A percentile compares a stretch with the other conserved stretches of the same genome.
phyloP scores from a whole-genome alignment of 139 green algal species.

The Klebsormidium nitens region DNA sequence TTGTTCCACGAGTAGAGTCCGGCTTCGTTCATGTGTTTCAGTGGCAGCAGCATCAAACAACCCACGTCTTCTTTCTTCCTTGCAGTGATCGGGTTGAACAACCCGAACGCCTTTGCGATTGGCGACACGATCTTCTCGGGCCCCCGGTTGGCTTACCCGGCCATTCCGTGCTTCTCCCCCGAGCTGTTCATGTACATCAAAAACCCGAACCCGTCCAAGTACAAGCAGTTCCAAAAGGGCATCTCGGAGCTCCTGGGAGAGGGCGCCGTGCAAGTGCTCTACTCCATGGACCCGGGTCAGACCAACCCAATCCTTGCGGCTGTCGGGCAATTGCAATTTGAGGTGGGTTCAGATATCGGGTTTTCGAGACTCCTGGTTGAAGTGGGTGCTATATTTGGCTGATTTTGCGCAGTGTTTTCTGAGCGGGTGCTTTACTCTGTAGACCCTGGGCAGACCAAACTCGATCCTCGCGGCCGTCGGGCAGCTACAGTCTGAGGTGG shows the following conservation, averaged over 20 bases:
- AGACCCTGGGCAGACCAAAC: too few species aligned
- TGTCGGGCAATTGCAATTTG: conserved; percentile 72
- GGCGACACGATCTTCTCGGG: conserved; percentile 52
- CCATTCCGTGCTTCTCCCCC: conserved; percentile 69
- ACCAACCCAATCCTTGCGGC: conserved; percentile 70
- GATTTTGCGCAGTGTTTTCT: conserved; percentile 1
- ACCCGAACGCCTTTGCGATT: conserved; percentile 66
- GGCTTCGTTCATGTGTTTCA: too few species aligned
- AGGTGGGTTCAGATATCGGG: too few species aligned
- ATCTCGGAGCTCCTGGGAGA: conserved; percentile 66
- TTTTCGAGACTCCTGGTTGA: conserved; percentile 42
- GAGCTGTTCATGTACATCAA: conserved; percentile 69
- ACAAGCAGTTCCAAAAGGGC: conserved; percentile 70
- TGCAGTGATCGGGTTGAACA: conserved; percentile 68
- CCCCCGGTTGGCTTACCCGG: conserved; percentile 46
- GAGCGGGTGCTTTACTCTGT: background rate
- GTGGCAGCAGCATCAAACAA: too few species aligned
- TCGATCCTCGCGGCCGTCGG: background rate
- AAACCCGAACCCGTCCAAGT: conserved; percentile 55
- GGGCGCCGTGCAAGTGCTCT: conserved; percentile 55
- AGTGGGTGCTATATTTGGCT: conserved; percentile 6
- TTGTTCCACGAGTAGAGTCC: too few species aligned
- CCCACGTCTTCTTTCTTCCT: background rate
- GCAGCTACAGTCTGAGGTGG: background rate
- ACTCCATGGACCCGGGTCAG: conserved; percentile 59